These are phyloP conservation scores for Suhomyces chickasaworum DNA, from an alignment of 1,139 yeast genomes.

Conservation along the genomic window DNA sequence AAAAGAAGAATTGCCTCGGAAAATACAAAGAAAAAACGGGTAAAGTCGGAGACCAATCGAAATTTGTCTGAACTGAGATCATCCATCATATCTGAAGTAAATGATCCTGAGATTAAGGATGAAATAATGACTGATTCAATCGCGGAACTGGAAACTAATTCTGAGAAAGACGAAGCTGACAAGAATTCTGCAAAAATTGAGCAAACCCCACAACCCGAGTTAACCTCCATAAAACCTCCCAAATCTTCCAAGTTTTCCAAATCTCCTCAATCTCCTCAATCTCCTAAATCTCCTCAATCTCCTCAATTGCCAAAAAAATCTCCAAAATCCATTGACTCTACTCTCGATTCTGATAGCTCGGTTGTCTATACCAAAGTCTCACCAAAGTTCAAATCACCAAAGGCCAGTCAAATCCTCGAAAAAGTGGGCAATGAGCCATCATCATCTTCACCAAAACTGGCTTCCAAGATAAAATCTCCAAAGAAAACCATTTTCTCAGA, in stretches of 20 bases:
- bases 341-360: neutral
- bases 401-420: neutral
- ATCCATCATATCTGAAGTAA: neutral
- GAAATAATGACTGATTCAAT: neutral
- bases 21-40: slow-evolving; percentile 20
- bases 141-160: neutral
- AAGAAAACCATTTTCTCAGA: slow-evolving; percentile 12
- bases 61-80: neutral
- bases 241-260: neutral
- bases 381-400: neutral
- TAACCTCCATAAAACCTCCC: neutral
- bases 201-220: neutral
- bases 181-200: neutral
- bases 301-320: neutral
- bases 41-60: slow-evolving; percentile 26
- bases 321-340: neutral
- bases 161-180: neutral
- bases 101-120: neutral
- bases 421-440: neutral
- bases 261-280: neutral
- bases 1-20: slow-evolving; percentile 17
- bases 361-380: slow-evolving; percentile 3
- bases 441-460: slow-evolving; percentile 12
- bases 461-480: slow-evolving; percentile 3
- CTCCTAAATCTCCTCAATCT: neutral